Evolutionary conservation across 2,329 filamentous ascomycete species (phyloP).

Genomic region (Claviceps citrina): DNA sequence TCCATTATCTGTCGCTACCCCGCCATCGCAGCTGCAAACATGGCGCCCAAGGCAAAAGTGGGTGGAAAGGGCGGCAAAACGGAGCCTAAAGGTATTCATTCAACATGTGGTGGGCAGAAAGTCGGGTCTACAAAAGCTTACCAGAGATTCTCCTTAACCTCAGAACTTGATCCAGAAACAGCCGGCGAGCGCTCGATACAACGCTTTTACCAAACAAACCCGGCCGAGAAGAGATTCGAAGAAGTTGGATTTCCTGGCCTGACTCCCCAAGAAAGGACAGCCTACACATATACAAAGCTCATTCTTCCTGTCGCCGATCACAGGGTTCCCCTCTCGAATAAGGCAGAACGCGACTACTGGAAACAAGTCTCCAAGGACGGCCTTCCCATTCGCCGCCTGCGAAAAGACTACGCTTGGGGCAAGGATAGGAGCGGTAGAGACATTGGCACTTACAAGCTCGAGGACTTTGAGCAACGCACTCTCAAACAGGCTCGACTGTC

Average conservation of each 20-base stretch:
- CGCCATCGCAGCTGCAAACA: constrained; percentile 9
- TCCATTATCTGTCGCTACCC: constrained; percentile 6
- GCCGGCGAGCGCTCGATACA: constrained; percentile 32
- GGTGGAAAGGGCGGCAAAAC: constrained; percentile 9
- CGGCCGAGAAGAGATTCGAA: constrained; percentile 29
- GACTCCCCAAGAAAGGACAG: constrained; percentile 31
- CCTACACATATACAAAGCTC: constrained; percentile 32
- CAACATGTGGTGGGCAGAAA: not conserved
- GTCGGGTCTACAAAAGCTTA: not conserved
- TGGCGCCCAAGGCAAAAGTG: constrained; percentile 13
- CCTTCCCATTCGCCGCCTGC: constrained; percentile 31
- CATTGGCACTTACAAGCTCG: constrained; percentile 31
- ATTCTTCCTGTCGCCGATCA: constrained; percentile 26
- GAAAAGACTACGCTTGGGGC: constrained; percentile 31
- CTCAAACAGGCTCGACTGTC: constrained; percentile 28
- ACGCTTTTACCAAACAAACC: constrained; percentile 35
- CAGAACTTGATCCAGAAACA: constrained; percentile 26
- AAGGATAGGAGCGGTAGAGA: constrained; percentile 33
- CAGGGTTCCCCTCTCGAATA: constrained; percentile 23
- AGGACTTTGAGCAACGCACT: constrained; percentile 28
- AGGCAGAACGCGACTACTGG: constrained; percentile 43
- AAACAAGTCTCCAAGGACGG: constrained; percentile 37
- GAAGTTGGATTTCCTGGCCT: constrained; percentile 30
- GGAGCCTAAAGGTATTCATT: constrained; percentile 12
- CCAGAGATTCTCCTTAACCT: constrained; percentile 7